Evolutionary conservation across 1,139 yeast genomes (phyloP), one percentile per base, ranked within the genome.

Genomic region (Debaryomyces coudertii): DNA sequence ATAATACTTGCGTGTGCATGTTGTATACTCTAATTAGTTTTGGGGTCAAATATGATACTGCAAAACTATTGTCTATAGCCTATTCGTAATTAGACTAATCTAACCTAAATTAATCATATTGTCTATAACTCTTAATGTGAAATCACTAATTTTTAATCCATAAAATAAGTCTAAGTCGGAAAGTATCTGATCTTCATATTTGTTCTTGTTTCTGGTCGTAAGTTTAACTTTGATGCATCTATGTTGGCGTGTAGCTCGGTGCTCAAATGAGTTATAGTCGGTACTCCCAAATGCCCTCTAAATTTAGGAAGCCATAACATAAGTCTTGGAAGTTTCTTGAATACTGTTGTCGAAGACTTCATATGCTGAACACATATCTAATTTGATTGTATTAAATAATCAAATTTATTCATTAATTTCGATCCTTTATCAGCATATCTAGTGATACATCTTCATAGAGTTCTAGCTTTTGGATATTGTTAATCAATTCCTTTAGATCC

Each of bases 241-340:
- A 7, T 37, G 42, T n/a, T 22, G n/a, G n/a, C 18, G 24, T 6
- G 8, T 31, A 4, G 31, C 18, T 12, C 22, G 33, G 12, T 24
- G 27, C 15, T 25, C 36, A 25, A 39, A 9, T 14, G 41, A 7
- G 27, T 29, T 35, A 38, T 34, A 43, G 22, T 27, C 14, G 25
- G 7, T 14, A 27, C 12, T 14, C 34, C 36, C 23, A 33, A n/a
- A 41, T 6, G 47, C 43, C 56, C 53, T 40, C 44, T 52, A 30
- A 60, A 50, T 40, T 42, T 42, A 0, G 68, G 68, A 8, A 63
- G 46, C 68, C 66, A 62, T 9, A 62, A 51, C 4, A 57, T 40
- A 5, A 41, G 28, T 5, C 34, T 18, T 0, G 57, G 52, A 2
- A 50, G 50, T 6, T 29, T 35, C 31, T 27, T 41, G 28, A 6